Percentiles rank a stretch among this genome's conserved stretches.
phyloP scores from a whole-genome alignment of 176 grass and related monocot species.

The Alloteropsis semialata region DNA sequence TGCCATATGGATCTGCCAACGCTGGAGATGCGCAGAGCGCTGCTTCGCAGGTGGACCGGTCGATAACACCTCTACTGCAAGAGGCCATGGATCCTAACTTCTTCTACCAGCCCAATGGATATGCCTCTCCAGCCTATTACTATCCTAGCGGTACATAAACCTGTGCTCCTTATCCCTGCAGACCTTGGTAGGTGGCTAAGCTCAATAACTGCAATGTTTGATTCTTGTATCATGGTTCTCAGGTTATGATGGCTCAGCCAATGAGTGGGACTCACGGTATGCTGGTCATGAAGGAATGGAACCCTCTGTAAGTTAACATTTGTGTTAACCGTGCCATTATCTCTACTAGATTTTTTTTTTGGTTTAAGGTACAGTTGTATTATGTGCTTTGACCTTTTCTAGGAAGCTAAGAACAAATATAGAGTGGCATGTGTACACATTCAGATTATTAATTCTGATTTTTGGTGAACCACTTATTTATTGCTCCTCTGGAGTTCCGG shows the following conservation, averaged over 20 bases:
- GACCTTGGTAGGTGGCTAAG: neutral
- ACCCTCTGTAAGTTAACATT: conserved; percentile 37
- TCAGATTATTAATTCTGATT: neutral
- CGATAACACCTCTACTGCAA: conserved; percentile 71
- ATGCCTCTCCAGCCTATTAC: conserved; percentile 57
- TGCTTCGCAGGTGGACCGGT: conserved; percentile 43
- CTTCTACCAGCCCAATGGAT: conserved; percentile 63
- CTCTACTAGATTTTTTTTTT: neutral
- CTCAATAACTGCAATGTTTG: neutral
- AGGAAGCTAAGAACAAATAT: conserved; percentile 4
- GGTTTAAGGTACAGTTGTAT: neutral
- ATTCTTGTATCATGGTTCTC: conserved; percentile 23
- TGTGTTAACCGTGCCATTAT: neutral
- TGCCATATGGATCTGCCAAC: conserved; percentile 51
- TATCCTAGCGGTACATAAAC: conserved; percentile 50
- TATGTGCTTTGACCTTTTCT: neutral
- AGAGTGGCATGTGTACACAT: neutral
- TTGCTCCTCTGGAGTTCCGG: neutral
- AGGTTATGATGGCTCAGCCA: conserved; percentile 84
- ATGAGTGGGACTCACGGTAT: conserved; percentile 84
- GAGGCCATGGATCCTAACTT: conserved; percentile 77
- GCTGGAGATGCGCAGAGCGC: conserved; percentile 38
- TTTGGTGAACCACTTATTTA: neutral
- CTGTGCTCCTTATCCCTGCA: neutral
- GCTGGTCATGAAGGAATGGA: conserved; percentile 64